Evolutionary conservation across 2,329 filamentous ascomycete species (phyloP).

Genomic region (Metarhizium robertsii): DNA sequence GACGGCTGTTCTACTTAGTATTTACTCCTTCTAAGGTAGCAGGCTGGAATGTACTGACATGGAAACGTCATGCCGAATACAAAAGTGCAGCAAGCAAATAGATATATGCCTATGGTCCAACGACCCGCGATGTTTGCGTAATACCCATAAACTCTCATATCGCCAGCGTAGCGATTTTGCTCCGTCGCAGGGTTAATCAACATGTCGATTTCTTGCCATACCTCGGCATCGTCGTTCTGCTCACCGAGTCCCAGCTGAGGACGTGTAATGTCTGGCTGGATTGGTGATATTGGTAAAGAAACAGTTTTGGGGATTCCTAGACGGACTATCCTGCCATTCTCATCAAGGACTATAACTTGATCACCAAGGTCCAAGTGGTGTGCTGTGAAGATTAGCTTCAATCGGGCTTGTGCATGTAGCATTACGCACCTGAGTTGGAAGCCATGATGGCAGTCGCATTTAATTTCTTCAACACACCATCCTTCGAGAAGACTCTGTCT

Average conservation of each 20-base stretch:
- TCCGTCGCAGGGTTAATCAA: background rate
- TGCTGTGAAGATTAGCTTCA: background rate
- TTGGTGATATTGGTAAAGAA: background rate
- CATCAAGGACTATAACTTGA: background rate
- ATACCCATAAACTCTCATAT: background rate
- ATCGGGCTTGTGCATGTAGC: too few relatives aligned
- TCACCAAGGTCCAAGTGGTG: background rate
- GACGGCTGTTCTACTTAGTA: slow-evolving; percentile 5
- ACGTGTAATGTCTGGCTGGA: background rate
- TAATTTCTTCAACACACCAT: slow-evolving; percentile 17
- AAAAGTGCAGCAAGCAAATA: background rate
- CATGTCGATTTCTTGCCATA: background rate
- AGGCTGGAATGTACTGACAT: background rate
- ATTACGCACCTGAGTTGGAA: background rate
- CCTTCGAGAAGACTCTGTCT: slow-evolving; percentile 21
- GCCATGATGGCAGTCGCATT: background rate
- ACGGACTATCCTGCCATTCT: background rate
- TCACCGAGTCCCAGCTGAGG: background rate
- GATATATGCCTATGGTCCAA: background rate
- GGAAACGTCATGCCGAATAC: background rate
- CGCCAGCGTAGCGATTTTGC: background rate
- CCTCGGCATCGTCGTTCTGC: background rate
- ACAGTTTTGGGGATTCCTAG: background rate
- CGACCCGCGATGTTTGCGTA: background rate
- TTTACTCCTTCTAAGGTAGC: too few relatives aligned